Evolutionary conservation across 345 rosid genomes (phyloP).

Genomic region (Eucalyptus urophylla): DNA sequence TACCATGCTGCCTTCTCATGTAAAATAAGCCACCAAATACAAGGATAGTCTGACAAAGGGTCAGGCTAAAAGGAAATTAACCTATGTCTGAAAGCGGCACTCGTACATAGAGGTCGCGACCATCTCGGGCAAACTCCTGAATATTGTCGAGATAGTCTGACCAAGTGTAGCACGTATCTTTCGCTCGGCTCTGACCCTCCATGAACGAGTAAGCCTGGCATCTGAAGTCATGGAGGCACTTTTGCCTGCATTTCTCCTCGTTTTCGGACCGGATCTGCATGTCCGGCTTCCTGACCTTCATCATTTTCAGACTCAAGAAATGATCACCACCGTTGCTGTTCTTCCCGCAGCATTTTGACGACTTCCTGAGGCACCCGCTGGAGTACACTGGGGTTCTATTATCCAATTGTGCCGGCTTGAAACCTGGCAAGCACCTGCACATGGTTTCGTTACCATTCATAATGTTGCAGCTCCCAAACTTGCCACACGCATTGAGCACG

Average conservation of each 20-base stretch:
- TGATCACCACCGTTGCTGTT: fast-evolving
- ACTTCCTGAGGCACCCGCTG: conserved; percentile 7
- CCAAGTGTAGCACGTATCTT: conserved; percentile 15
- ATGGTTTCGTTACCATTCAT: neutral
- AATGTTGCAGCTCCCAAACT: conserved; percentile 13
- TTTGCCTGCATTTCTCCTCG: neutral
- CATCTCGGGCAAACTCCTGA: neutral
- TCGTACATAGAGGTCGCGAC: neutral
- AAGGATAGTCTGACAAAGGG: neutral
- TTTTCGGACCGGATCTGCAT: fast-evolving
- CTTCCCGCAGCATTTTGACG: neutral
- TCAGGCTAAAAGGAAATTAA: neutral
- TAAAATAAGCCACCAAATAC: neutral
- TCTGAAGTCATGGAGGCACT: neutral
- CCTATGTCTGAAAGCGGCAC: neutral
- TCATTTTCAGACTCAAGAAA: conserved; percentile 1
- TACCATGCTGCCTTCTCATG: neutral
- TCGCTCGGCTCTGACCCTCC: neutral
- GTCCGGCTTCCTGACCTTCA: neutral
- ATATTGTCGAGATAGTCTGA: neutral
- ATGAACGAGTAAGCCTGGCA: conserved; percentile 21
- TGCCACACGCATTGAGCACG: conserved; percentile 10
- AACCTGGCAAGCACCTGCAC: conserved; percentile 36
- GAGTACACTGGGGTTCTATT: fast-evolving
- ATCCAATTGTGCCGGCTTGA: neutral